These are phyloP conservation scores for Chionographis japonica DNA, from an alignment of 106 monocot species.

Conservation along the genomic window DNA sequence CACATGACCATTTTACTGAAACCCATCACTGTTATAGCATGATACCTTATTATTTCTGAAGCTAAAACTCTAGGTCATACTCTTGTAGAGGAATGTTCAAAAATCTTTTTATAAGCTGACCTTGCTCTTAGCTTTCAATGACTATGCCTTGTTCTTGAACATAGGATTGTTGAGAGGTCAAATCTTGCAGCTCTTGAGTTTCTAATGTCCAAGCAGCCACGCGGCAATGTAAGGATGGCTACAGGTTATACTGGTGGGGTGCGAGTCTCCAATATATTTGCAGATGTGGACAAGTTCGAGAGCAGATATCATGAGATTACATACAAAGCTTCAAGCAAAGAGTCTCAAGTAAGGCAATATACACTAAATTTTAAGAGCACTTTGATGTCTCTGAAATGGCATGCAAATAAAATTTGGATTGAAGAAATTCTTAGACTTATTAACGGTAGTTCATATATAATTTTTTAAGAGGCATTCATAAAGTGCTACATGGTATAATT, in stretches of 20 bases:
- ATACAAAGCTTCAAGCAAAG: slow-evolving; percentile 36
- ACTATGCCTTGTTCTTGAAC: background rate
- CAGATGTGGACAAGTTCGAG: slow-evolving; percentile 63
- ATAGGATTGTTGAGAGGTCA: slow-evolving; percentile 64
- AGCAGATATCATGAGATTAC: slow-evolving; percentile 47
- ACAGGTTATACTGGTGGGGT: slow-evolving; percentile 43
- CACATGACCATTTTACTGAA: too few relatives aligned
- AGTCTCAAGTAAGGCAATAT: slow-evolving; percentile 25
- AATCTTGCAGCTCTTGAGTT: slow-evolving; percentile 78
- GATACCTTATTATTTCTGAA: too few relatives aligned
- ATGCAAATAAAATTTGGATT: background rate
- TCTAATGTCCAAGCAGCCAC: slow-evolving; percentile 90
- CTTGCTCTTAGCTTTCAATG: too few relatives aligned
- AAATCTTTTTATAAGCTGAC: too few relatives aligned
- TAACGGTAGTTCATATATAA: too few relatives aligned
- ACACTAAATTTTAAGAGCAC: background rate
- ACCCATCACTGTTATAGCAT: too few relatives aligned
- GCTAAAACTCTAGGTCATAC: too few relatives aligned
- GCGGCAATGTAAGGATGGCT: slow-evolving; percentile 54
- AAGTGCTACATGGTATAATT: too few relatives aligned
- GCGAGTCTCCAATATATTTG: slow-evolving; percentile 70
- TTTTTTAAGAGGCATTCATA: too few relatives aligned
- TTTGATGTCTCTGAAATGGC: background rate
- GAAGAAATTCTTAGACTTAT: too few relatives aligned
- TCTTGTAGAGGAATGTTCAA: too few relatives aligned